These are phyloP conservation scores for Nothopassalora personata DNA, from an alignment of 2,329 filamentous ascomycete genomes.

Conservation along the genomic window DNA sequence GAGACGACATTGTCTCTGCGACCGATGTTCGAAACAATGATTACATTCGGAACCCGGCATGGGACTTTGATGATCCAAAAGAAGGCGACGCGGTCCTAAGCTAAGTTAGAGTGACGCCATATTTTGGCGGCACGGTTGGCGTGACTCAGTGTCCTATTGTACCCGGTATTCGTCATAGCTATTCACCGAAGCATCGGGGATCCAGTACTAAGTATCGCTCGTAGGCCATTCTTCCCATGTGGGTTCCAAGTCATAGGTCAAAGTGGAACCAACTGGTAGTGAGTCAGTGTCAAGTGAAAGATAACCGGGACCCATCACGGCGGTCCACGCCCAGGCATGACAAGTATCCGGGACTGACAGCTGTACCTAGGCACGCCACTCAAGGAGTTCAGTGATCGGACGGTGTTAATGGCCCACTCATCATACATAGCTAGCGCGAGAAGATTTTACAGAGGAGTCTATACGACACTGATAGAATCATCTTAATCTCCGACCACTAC, in stretches of 20 bases:
- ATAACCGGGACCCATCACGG: too few species aligned
- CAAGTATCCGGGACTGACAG: not conserved
- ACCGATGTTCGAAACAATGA: slow-evolving; percentile 37
- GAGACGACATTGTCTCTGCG: not conserved
- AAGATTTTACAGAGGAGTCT: slow-evolving; percentile 38
- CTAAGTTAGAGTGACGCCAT: too few species aligned
- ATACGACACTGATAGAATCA: slow-evolving; percentile 51
- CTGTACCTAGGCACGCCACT: slow-evolving; percentile 49
- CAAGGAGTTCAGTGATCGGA: slow-evolving; percentile 55
- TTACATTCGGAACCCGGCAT: slow-evolving; percentile 54
- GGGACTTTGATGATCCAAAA: too few species aligned
- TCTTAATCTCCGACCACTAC: slow-evolving; percentile 65
- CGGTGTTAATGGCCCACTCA: slow-evolving; percentile 56
- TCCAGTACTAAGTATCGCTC: not conserved
- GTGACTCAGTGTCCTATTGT: slow-evolving; percentile 31
- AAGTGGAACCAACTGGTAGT: slow-evolving; percentile 51
- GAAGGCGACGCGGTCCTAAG: too few species aligned
- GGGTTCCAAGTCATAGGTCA: slow-evolving; percentile 51
- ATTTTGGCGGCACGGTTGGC: slow-evolving; percentile 31
- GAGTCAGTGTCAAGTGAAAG: not conserved
- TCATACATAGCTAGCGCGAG: slow-evolving; percentile 50
- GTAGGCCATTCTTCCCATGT: slow-evolving; percentile 43
- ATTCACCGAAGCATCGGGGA: not conserved
- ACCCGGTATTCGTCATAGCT: slow-evolving; percentile 15
- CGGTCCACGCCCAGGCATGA: too few species aligned